Base-by-base conservation (phyloP, 2,329 filamentous ascomycete species). In the Penicillium sp. region DNA sequence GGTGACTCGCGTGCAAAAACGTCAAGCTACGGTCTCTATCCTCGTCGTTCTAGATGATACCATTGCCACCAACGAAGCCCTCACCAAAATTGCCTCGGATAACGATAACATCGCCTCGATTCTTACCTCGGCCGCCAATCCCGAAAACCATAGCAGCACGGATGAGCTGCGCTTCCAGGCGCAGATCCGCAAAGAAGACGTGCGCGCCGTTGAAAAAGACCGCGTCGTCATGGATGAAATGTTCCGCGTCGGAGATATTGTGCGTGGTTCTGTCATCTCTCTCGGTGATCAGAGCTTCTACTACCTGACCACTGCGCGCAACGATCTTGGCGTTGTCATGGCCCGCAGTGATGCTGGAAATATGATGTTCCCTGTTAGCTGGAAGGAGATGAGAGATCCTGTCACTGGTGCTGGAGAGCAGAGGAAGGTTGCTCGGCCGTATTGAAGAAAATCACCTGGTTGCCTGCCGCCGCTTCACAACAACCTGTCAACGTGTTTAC, bases 171-270 rank as follows among this genome's bases (percentile, higher is more conserved):
- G 77, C 34, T 95, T 92, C 83, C 88, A 91, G 75, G 92, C 90
- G 4, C 78, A 95, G 58, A 92, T 96, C 56, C 84, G 92, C 16
- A 86, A 88, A 59, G 93, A 97, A 77, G 94, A 99, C 70, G 91
- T 99, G 29, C 83, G 94, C 52, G 91, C 92, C 3, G 96, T 94
- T 16, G 94, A 99, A 77, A 96, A 97, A 77, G 94, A 97, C 71
- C 90, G 91, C 64, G 91, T 97, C 39, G 91, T 89, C 71, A 90
- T 97, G 59, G 88, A 91, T 62, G 92, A 96, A 72, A 90, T 88
- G 67, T 97, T 97, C 71, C 83, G 92, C 61, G 92, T 95, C 0
- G 94, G 94, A 0, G 94, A 99, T 77, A 86, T 97, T 61, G 90
- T 99, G 48, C 80, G 91, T 47, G 94, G 91, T 4, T 84, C 88